These are phyloP conservation scores for Solanum etuberosum DNA, from an alignment of 257 asterid genomes.

Conservation along the genomic window DNA sequence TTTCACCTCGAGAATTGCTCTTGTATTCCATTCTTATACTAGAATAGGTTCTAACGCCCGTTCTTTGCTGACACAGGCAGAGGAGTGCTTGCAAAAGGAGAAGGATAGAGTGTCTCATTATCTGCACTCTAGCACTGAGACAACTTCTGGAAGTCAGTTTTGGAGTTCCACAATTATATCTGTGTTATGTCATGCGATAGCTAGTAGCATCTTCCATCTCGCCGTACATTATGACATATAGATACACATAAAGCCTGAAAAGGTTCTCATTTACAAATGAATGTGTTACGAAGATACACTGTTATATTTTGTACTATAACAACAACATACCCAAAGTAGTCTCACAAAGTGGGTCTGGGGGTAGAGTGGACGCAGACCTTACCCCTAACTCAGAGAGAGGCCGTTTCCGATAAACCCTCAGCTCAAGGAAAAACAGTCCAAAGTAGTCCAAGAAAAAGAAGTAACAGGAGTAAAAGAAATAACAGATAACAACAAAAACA, in stretches of 20 bases:
- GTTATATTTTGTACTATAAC: neutral
- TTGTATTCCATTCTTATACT: neutral
- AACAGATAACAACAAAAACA: neutral
- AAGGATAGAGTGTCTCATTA: conserved; percentile 46
- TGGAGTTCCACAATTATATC: conserved; percentile 8
- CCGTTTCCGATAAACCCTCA: neutral
- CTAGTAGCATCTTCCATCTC: neutral
- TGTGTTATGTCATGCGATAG: neutral
- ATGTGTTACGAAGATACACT: neutral
- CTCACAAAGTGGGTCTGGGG: neutral
- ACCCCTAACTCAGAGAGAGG: neutral
- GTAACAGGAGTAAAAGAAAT: neutral
- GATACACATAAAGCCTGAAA: neutral
- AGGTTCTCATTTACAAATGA: neutral
- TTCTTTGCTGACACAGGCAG: conserved; percentile 33
- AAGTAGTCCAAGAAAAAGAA: neutral
- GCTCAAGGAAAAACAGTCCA: neutral
- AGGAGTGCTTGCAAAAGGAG: conserved; percentile 45
- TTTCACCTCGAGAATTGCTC: neutral
- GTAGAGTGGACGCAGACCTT: neutral
- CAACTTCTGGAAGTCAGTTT: conserved; percentile 47
- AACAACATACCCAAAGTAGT: neutral
- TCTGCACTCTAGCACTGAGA: conserved; percentile 49
- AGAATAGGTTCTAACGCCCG: neutral
- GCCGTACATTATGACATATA: neutral